phyloP scores from a whole-genome alignment of 2,329 filamentous ascomycete species.

The Aspergillus transmontanensis region DNA sequence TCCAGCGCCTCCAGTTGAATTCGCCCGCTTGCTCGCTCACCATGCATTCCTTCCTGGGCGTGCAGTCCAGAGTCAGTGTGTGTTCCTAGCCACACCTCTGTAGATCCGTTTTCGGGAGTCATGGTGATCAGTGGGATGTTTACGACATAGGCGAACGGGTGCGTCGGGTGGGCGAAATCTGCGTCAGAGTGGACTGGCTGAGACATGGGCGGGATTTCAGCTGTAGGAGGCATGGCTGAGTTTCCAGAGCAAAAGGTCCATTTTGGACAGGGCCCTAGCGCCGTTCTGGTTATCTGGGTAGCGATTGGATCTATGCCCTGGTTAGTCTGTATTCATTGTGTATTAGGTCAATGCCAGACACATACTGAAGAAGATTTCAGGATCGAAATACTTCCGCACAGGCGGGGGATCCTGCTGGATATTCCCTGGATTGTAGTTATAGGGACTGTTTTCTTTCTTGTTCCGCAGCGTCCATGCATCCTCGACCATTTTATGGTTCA shows the following conservation, averaged over 20 bases:
- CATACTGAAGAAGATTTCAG: slow-evolving; percentile 58
- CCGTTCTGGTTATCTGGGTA: slow-evolving; percentile 40
- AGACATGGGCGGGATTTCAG: slow-evolving; percentile 28
- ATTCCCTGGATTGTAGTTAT: slow-evolving; percentile 63
- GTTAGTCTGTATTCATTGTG: not conserved
- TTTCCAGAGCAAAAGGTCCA: slow-evolving; percentile 62
- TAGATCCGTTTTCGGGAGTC: slow-evolving; percentile 57
- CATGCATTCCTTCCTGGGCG: slow-evolving; percentile 54
- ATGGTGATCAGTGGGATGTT: slow-evolving; percentile 58
- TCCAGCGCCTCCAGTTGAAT: slow-evolving; percentile 44
- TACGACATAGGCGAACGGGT: slow-evolving; percentile 59
- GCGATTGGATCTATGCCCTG: slow-evolving; percentile 53
- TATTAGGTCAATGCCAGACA: not conserved
- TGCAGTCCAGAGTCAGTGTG: slow-evolving; percentile 42
- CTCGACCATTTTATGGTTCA: slow-evolving; percentile 62
- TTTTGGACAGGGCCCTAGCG: slow-evolving; percentile 58
- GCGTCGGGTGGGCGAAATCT: slow-evolving; percentile 58
- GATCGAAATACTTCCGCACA: slow-evolving; percentile 51
- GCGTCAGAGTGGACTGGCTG: slow-evolving; percentile 63
- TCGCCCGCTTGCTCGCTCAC: slow-evolving; percentile 55
- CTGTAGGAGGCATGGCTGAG: slow-evolving; percentile 50
- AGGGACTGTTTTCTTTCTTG: slow-evolving; percentile 57
- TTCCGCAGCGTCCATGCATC: slow-evolving; percentile 58
- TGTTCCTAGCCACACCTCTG: slow-evolving; percentile 63
- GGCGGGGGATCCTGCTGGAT: slow-evolving; percentile 63